Evolutionary conservation across 2,329 filamentous ascomycete genomes (phyloP).

Genomic region (Colletotrichum echinochloae): DNA sequence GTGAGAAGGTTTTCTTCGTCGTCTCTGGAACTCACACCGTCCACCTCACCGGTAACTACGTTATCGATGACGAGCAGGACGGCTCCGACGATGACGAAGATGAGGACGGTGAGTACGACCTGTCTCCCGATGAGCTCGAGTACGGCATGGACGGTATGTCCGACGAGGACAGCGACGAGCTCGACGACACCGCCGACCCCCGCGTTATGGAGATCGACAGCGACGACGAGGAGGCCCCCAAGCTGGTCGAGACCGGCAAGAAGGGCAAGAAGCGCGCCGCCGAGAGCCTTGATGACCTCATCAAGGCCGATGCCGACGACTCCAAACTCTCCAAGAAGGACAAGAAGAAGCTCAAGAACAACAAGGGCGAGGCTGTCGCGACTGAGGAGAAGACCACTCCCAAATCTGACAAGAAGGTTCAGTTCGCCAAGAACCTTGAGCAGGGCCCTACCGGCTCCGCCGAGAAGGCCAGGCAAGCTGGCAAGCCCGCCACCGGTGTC

Average conservation of each 20-base stretch:
- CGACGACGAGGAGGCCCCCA: constrained; percentile 79
- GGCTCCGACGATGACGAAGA: constrained; percentile 74
- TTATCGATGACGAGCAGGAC: constrained; percentile 76
- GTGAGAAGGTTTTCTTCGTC: constrained; percentile 92
- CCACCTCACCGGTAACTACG: constrained; percentile 96
- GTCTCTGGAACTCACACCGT: constrained; percentile 91
- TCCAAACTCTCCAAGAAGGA: constrained; percentile 94
- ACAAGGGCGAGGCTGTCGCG: constrained; percentile 87
- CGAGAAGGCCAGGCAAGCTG: constrained; percentile 54
- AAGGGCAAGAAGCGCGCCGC: constrained; percentile 94
- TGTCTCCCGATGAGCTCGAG: constrained; percentile 84
- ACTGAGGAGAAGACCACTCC: constrained; percentile 67
- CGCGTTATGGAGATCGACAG: constrained; percentile 86
- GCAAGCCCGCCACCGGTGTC: constrained; percentile 66
- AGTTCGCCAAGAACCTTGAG: constrained; percentile 99
- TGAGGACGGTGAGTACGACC: constrained; percentile 81
- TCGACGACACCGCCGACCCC: constrained; percentile 82
- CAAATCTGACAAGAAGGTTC: constrained; percentile 91
- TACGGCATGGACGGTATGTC: constrained; percentile 80
- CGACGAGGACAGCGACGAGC: constrained; percentile 79
- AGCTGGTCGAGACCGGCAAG: constrained; percentile 63
- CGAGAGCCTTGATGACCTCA: constrained; percentile 84
- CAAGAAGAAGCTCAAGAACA: constrained; percentile 98
- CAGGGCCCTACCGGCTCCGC: constrained; percentile 88
- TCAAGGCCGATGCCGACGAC: constrained; percentile 78